These are phyloP conservation scores for Pichia sp. DNA, from an alignment of 1,139 yeast species.

Conservation along the genomic window DNA sequence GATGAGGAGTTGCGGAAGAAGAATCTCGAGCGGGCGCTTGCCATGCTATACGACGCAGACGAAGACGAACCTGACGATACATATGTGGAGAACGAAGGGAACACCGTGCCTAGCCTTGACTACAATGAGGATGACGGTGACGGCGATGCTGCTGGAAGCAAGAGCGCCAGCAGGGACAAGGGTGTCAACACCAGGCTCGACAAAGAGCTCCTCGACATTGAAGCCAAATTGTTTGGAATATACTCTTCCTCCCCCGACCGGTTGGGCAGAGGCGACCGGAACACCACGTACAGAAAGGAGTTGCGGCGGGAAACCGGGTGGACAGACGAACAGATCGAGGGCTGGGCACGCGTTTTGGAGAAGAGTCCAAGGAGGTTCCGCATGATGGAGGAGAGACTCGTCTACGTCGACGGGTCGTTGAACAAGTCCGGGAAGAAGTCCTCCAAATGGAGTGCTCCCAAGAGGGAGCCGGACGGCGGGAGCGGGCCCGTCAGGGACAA, in stretches of 20 bases:
- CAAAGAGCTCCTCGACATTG: slow-evolving; percentile 34
- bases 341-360: slow-evolving; percentile 79
- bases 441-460: slow-evolving; percentile 18
- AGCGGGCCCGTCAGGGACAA: background rate
- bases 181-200: slow-evolving; percentile 20
- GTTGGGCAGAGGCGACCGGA: slow-evolving; percentile 51
- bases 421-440: slow-evolving; percentile 20
- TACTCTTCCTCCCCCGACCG: slow-evolving; percentile 49
- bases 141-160: background rate
- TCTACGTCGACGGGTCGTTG: slow-evolving; percentile 38
- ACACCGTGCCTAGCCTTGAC: slow-evolving; percentile 32
- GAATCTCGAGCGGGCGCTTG: slow-evolving; percentile 60
- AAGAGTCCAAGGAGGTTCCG: slow-evolving; percentile 59
- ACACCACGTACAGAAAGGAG: slow-evolving; percentile 46
- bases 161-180: slow-evolving; percentile 8
- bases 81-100: slow-evolving; percentile 63
- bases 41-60: slow-evolving; percentile 63
- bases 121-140: background rate
- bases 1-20: slow-evolving; percentile 46
- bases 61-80: slow-evolving; percentile 86
- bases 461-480: slow-evolving; percentile 19
- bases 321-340: slow-evolving; percentile 91
- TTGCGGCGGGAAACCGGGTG: slow-evolving; percentile 54
- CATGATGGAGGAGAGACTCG: slow-evolving; percentile 57
- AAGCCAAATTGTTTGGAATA: slow-evolving; percentile 53